Evolutionary conservation across 1,139 yeast genomes (phyloP).

Genomic region (Pneumocystis sp.): DNA sequence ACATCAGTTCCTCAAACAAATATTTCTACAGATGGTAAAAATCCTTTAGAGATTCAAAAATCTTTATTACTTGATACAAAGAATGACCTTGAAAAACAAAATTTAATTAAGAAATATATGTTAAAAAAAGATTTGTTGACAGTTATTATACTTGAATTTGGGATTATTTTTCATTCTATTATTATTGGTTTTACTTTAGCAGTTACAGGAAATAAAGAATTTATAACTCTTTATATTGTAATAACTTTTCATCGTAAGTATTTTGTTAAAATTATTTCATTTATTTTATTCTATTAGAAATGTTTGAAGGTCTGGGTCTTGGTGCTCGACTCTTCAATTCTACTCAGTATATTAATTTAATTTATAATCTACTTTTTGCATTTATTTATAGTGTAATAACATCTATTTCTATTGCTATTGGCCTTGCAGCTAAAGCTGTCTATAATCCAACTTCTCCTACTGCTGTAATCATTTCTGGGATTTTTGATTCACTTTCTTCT

Average conservation of each 20-base stretch:
- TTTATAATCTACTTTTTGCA: conserved; percentile 44
- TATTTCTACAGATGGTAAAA: conserved; percentile 15
- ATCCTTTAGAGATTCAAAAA: not conserved
- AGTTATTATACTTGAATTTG: conserved; percentile 49
- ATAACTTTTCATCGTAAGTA: conserved; percentile 48
- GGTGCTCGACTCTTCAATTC: conserved; percentile 69
- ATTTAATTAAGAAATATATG: conserved; percentile 7
- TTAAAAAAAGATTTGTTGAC: conserved; percentile 27
- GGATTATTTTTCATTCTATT: conserved; percentile 56
- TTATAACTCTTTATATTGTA: conserved; percentile 54
- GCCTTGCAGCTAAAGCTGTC: conserved; percentile 60
- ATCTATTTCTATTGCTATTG: conserved; percentile 70
- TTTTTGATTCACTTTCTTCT: conserved; percentile 70
- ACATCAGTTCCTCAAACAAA: conserved; percentile 11
- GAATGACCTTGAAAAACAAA: not conserved
- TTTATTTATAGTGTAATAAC: conserved; percentile 49
- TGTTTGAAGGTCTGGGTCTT: conserved; percentile 73
- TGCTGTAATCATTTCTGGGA: conserved; percentile 55
- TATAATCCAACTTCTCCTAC: conserved; percentile 41
- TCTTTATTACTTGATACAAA: not conserved
- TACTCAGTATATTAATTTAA: conserved; percentile 37
- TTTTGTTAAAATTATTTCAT: not conserved
- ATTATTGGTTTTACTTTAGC: conserved; percentile 54
- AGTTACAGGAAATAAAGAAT: conserved; percentile 46
- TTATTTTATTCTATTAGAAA: conserved; percentile 22